Conservation (phyloP, 2,329 filamentous ascomycete species). For the Pseudogymnoascus sp. region DNA sequence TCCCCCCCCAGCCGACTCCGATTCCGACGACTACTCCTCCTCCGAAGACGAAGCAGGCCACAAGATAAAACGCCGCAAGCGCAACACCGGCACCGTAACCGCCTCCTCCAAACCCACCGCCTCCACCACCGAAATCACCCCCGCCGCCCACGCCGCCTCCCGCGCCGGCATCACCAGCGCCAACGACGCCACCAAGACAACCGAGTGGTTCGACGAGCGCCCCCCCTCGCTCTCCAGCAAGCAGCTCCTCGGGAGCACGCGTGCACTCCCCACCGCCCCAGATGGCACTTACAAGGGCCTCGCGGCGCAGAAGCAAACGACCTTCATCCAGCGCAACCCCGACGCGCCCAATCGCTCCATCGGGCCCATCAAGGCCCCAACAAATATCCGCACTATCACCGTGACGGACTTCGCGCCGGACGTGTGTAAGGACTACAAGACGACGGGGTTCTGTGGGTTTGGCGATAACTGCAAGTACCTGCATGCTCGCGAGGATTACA, state of each 20-base stretch:
- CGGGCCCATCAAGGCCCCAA: slow-evolving; percentile 79
- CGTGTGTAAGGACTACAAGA: slow-evolving; percentile 90
- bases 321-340: slow-evolving; percentile 73
- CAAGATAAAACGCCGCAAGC: slow-evolving; percentile 70
- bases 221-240: slow-evolving; percentile 32
- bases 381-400: slow-evolving; percentile 85
- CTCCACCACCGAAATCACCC: slow-evolving; percentile 36
- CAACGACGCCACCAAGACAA: slow-evolving; percentile 84
- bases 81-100: slow-evolving; percentile 55
- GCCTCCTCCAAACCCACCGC: slow-evolving; percentile 47
- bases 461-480: slow-evolving; percentile 74
- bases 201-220: slow-evolving; percentile 79
- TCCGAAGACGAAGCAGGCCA: slow-evolving; percentile 70
- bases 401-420: slow-evolving; percentile 86
- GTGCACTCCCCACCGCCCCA: slow-evolving; percentile 30
- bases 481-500: slow-evolving; percentile 69
- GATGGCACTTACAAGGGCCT: slow-evolving; percentile 72
- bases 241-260: slow-evolving; percentile 51
- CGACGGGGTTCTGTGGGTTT: slow-evolving; percentile 49
- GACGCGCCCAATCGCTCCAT: slow-evolving; percentile 62
- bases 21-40: slow-evolving; percentile 53
- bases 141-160: slow-evolving; percentile 52
- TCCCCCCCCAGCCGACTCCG: slow-evolving; percentile 59
- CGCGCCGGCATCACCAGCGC: slow-evolving; percentile 54
- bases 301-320: slow-evolving; percentile 51